Percentiles rank a stretch among this genome's conserved stretches.
Evolutionary conservation across 306 rosid species (phyloP).

Genomic region (Phaseolus lunatus): DNA sequence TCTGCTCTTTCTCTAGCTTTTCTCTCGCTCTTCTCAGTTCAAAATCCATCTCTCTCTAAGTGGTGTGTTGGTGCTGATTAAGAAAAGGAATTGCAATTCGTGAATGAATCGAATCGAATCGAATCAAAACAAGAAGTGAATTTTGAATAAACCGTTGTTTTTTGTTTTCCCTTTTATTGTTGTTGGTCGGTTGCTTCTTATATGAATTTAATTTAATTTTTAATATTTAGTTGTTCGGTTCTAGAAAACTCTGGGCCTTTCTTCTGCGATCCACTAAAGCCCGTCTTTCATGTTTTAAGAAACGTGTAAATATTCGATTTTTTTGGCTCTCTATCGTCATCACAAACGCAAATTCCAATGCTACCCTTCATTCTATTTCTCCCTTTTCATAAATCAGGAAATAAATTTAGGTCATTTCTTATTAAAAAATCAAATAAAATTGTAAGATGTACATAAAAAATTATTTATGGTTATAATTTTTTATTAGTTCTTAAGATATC

Average conservation of each 20-base stretch:
- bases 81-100: conserved; percentile 22
- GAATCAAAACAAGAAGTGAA: neutral
- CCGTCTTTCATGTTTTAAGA: neutral
- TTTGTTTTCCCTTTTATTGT: neutral
- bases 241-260: conserved; percentile 59
- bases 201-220: neutral
- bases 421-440: no score
- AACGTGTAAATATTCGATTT: neutral
- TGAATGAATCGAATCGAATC: neutral
- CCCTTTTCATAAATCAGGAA: neutral
- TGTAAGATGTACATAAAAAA: no score
- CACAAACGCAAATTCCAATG: neutral
- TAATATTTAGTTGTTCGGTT: neutral
- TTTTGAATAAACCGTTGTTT: neutral
- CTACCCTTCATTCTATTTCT: neutral
- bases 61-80: conserved; percentile 39
- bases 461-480: no score
- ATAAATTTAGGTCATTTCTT: no score
- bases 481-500: no score
- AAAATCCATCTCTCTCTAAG: conserved; percentile 69
- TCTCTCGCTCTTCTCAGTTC: conserved; percentile 92
- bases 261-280: neutral
- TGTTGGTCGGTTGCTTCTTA: neutral
- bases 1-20: conserved; percentile 92
- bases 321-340: neutral